A percentile compares a stretch with the other conserved stretches of the same genome.
phyloP scores from a whole-genome alignment of 225 moss, liverwort and hornwort species.

The Climacium dendroides region DNA sequence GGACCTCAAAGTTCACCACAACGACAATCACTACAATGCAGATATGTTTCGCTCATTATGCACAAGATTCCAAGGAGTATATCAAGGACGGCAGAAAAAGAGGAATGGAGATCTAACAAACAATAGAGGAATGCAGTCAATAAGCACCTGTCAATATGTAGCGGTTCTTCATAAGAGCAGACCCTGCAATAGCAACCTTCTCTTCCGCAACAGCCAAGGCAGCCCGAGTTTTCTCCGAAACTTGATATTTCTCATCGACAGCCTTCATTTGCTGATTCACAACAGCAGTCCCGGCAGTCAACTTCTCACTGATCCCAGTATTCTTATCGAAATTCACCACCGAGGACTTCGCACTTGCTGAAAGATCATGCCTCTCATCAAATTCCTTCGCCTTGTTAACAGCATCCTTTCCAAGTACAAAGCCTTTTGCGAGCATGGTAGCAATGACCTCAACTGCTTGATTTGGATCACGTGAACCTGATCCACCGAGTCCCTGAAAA shows the following conservation, averaged over 20 bases:
- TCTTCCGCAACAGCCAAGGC: slow-evolving; percentile 85
- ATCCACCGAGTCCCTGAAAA: slow-evolving; percentile 2
- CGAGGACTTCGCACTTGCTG: slow-evolving; percentile 65
- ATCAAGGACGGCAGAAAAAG: neutral
- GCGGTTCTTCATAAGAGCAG: slow-evolving; percentile 83
- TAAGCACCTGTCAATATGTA: slow-evolving; percentile 64
- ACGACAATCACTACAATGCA: neutral
- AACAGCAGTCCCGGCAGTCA: slow-evolving; percentile 64
- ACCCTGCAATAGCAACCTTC: slow-evolving; percentile 70
- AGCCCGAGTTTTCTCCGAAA: slow-evolving; percentile 79
- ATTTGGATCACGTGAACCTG: slow-evolving; percentile 18
- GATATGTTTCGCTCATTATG: neutral
- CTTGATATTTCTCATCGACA: slow-evolving; percentile 88
- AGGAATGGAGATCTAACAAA: neutral
- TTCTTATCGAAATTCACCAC: slow-evolving; percentile 63
- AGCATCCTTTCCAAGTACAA: slow-evolving; percentile 72
- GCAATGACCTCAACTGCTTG: slow-evolving; percentile 57
- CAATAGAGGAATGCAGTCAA: neutral
- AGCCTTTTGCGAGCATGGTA: slow-evolving; percentile 63
- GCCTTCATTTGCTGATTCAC: slow-evolving; percentile 85
- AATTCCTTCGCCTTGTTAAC: slow-evolving; percentile 73
- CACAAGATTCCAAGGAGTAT: neutral
- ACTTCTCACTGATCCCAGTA: slow-evolving; percentile 64
- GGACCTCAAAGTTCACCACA: neutral
- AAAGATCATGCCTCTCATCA: slow-evolving; percentile 75